Percentiles rank a stretch among this genome's conserved stretches.
These are phyloP conservation scores for Zarea fungicola DNA, from an alignment of 2,329 filamentous ascomycete genomes.

Conservation along the genomic window DNA sequence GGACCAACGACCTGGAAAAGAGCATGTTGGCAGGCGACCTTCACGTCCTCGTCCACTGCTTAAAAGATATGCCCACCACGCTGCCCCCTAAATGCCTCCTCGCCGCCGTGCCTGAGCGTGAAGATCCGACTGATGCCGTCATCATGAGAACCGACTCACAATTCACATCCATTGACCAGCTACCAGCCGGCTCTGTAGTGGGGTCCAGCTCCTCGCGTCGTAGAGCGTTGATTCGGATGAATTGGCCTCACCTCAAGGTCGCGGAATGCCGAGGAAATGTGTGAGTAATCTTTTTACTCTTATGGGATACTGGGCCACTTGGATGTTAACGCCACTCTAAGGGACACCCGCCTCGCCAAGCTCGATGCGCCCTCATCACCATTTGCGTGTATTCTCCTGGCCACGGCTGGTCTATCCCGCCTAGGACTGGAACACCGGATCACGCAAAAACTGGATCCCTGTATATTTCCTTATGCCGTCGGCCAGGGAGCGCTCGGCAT, in stretches of 20 bases:
- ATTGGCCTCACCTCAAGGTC: constrained; percentile 15
- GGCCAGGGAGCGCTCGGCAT: constrained; percentile 16
- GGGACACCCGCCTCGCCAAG: constrained; percentile 16
- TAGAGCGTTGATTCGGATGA: constrained; percentile 12
- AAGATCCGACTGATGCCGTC: constrained; percentile 15
- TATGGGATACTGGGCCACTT: background rate
- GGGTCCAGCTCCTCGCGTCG: constrained; percentile 14
- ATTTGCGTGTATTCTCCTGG: constrained; percentile 15
- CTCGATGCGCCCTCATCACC: constrained; percentile 13
- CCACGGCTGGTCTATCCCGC: constrained; percentile 13
- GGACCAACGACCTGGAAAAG: constrained; percentile 16
- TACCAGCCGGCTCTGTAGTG: constrained; percentile 14
- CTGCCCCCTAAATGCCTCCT: constrained; percentile 13
- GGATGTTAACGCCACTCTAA: background rate
- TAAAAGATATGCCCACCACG: constrained; percentile 17
- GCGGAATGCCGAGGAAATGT: constrained; percentile 16
- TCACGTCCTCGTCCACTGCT: constrained; percentile 14
- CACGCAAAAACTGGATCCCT: constrained; percentile 12
- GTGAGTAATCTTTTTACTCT: constrained; percentile 12
- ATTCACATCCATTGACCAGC: constrained; percentile 13
- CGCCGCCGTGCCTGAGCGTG: constrained; percentile 12
- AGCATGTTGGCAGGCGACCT: constrained; percentile 13
- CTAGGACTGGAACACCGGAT: constrained; percentile 14
- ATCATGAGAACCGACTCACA: constrained; percentile 11
- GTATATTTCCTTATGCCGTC: constrained; percentile 14